Base-by-base conservation (phyloP, 2,329 filamentous ascomycete genomes). In the Talaromyces sp. region DNA sequence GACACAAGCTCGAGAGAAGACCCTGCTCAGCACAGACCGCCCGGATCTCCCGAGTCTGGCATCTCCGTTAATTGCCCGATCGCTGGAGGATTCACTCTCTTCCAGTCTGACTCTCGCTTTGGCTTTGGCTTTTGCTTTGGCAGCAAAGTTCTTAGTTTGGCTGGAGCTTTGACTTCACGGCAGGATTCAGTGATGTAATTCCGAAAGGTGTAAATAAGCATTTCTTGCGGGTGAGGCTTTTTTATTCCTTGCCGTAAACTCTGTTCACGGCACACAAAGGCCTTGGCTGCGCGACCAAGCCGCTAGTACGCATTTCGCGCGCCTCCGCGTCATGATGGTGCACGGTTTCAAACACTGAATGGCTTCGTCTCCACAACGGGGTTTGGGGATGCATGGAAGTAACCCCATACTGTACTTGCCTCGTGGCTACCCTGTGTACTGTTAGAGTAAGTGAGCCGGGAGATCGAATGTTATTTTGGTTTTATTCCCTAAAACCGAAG, bases 251-350 rank as follows among this genome's bases (percentile, higher is more conserved):
- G 22, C 45, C 45, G 29, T 7, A 32, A 47, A 47, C 41, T 33
- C 17, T 44, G 20, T 40, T 45, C 29, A n/a, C n/a, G n/a, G n/a
- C n/a, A n/a, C n/a, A n/a, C n/a, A n/a, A n/a, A n/a, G n/a, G n/a
- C n/a, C n/a, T n/a, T n/a, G n/a, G n/a, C n/a, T n/a, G n/a, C n/a
- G n/a, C n/a, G n/a, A n/a, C n/a, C n/a, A n/a, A n/a, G n/a, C n/a
- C 33, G 24, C 43, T 42, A 51, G 32, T 39, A 13, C 20, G 17
- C 6, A 24, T 41, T 14, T 16, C n/a, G 39, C n/a, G 39, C 50
- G 50, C 50, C 50, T 48, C 50, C 44, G 30, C 50, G 50, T 52
- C 50, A 52, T 48, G n/a, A 17, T 2, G 27, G 44, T 16, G 29
- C 45, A 39, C 45, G 45, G 45, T 9, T 35, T 4, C n/a, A 14